Conservation (phyloP, 345 rosid species). For the Citropsis articulata region DNA sequence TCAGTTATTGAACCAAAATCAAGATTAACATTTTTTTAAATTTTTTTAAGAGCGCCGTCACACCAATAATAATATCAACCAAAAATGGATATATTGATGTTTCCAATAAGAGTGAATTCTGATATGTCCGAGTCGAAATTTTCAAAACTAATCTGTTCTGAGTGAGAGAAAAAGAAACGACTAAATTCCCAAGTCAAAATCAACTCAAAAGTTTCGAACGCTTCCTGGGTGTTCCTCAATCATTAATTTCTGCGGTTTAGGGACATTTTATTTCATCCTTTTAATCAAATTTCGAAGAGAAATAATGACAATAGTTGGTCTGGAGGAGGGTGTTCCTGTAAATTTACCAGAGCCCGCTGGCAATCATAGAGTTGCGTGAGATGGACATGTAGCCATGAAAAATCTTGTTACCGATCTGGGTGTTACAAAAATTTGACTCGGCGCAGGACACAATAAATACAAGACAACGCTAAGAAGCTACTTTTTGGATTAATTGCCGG, state of each 20-base stretch:
- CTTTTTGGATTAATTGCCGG: conserved; percentile 34
- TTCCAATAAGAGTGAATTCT: background rate
- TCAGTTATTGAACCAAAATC: background rate
- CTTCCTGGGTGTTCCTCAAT: too few species aligned
- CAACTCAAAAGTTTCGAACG: too few species aligned
- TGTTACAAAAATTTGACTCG: background rate
- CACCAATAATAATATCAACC: background rate
- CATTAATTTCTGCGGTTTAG: background rate
- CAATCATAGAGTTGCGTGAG: background rate
- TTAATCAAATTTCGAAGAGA: too few species aligned
- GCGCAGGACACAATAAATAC: conserved; percentile 8
- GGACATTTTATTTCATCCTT: background rate
- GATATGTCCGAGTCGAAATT: rapidly evolving
- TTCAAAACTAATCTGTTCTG: too few species aligned
- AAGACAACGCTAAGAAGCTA: conserved; percentile 16
- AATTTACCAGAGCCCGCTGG: background rate
- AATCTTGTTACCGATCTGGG: background rate
- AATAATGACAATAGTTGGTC: background rate
- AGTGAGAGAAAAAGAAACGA: too few species aligned
- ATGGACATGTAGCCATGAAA: background rate
- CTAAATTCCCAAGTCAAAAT: too few species aligned
- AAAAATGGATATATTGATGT: background rate
- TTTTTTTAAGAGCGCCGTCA: too few species aligned
- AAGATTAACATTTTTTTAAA: too few species aligned
- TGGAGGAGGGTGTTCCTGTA: background rate